phyloP scores from a whole-genome alignment of 2,329 filamentous ascomycete genomes.

The Scleromitrula shiraiana region DNA sequence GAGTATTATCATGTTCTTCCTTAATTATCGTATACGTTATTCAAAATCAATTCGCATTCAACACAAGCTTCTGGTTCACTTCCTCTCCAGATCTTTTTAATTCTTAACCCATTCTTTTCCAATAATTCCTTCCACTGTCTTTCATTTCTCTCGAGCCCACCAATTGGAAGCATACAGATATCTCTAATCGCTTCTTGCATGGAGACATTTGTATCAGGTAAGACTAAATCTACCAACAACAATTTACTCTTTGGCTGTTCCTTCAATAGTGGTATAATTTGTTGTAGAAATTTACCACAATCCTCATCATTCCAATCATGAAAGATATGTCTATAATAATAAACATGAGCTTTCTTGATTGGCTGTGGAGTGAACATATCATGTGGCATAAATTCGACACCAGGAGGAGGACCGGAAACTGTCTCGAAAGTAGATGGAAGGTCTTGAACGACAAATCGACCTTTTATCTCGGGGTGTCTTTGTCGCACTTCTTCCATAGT shows the following conservation, averaged over 20 bases:
- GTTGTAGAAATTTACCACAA: slow-evolving; percentile 14
- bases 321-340: slow-evolving; percentile 20
- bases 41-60: not conserved
- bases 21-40: too few species aligned
- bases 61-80: slow-evolving; percentile 13
- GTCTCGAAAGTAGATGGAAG: slow-evolving; percentile 18
- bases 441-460: slow-evolving; percentile 20
- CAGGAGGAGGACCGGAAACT: slow-evolving; percentile 9
- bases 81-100: slow-evolving; percentile 23
- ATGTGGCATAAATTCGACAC: slow-evolving; percentile 29
- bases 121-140: slow-evolving; percentile 18
- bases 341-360: slow-evolving; percentile 16
- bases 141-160: slow-evolving; percentile 21
- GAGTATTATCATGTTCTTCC: too few species aligned
- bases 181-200: slow-evolving; percentile 21
- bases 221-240: slow-evolving; percentile 20
- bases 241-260: slow-evolving; percentile 17
- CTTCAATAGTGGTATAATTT: slow-evolving; percentile 16
- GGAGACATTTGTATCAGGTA: slow-evolving; percentile 17
- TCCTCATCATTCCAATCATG: slow-evolving; percentile 21
- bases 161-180: slow-evolving; percentile 21
- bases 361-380: slow-evolving; percentile 24
- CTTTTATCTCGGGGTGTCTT: slow-evolving; percentile 17
- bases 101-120: slow-evolving; percentile 17
- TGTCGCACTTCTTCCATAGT: slow-evolving; percentile 17